Evolutionary conservation across 148 eudicot species (phyloP).

Genomic region (Cornus suecica): DNA sequence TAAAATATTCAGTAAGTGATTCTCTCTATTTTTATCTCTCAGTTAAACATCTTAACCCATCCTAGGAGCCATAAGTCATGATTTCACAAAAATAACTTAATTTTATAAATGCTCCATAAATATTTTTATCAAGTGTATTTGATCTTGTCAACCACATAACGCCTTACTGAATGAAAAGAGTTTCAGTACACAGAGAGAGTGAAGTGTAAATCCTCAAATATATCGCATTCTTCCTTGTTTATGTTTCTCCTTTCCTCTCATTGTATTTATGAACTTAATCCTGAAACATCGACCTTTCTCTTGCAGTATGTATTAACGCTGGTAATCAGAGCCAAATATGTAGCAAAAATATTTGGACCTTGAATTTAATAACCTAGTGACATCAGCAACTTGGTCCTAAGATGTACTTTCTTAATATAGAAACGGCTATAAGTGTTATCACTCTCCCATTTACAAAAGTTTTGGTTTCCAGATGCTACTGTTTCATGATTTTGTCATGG

Average conservation of each 20-base stretch:
- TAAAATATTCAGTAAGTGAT: background rate
- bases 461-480: background rate
- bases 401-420: background rate
- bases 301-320: background rate
- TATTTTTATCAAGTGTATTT: background rate
- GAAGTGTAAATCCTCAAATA: background rate
- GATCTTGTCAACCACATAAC: background rate
- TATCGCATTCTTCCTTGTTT: background rate
- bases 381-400: background rate
- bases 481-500: background rate
- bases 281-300: background rate
- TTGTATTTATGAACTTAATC: background rate
- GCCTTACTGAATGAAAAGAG: background rate
- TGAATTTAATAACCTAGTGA: background rate
- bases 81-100: background rate
- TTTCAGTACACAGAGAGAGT: background rate
- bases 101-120: background rate
- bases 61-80: conserved; percentile 3
- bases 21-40: background rate
- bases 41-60: background rate
- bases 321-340: background rate
- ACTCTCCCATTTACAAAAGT: background rate
- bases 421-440: background rate
- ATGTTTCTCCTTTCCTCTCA: background rate
- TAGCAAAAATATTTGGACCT: background rate